phyloP scores from a whole-genome alignment of 257 asterid species.

The Solanum infundibuliforme region DNA sequence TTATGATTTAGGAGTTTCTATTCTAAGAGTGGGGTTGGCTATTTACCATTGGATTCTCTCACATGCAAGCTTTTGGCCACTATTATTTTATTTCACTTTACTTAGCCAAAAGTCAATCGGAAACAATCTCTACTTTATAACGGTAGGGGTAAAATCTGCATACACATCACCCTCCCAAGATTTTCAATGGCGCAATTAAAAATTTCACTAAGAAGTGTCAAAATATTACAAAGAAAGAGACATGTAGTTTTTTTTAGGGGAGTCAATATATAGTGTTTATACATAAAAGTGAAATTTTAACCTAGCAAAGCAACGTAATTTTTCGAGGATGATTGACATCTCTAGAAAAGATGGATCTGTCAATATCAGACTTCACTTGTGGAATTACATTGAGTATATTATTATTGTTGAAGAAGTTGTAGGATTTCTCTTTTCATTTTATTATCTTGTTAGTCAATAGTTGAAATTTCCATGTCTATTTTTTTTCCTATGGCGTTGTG shows the following conservation, averaged over 20 bases:
- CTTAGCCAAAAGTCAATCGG: accelerated
- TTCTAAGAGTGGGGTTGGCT: background rate
- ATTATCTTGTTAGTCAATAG: background rate
- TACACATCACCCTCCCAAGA: background rate
- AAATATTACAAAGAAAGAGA: no score
- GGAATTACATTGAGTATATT: background rate
- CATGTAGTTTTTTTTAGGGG: no score
- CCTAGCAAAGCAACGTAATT: no score
- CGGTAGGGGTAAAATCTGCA: no score
- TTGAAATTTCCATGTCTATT: background rate
- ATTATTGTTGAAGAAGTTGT: background rate
- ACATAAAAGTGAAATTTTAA: no score
- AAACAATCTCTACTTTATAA: no score
- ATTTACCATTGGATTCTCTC: background rate
- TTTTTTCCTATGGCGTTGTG: background rate
- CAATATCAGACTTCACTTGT: no score
- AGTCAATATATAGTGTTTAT: background rate
- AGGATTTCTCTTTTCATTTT: background rate
- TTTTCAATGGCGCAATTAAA: no score
- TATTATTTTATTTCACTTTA: background rate
- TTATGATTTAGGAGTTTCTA: background rate
- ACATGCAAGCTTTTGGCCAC: background rate
- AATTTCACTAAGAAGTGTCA: no score
- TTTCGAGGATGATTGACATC: background rate
- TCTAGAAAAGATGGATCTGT: background rate